phyloP scores from a whole-genome alignment of 2,329 filamentous ascomycete species.

The Kalaharituber pfeilii region DNA sequence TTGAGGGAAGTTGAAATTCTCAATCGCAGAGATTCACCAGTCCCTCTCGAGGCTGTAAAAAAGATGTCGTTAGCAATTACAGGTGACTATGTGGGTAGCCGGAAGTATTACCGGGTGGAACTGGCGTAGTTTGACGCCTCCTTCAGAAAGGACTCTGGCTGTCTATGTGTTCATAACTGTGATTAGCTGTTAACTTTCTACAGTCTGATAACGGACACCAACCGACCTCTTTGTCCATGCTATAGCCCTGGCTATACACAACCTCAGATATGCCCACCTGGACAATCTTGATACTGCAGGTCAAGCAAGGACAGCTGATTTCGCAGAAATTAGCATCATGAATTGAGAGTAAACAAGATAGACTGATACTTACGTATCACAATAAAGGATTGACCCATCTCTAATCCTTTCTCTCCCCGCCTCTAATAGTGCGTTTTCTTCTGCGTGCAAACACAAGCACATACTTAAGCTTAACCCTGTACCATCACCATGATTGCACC shows the following conservation, averaged over 20 bases:
- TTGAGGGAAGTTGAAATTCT: no score
- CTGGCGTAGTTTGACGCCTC: constrained; percentile 69
- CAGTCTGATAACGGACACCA: neutral
- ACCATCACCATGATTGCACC: constrained; percentile 62
- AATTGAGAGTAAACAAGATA: neutral
- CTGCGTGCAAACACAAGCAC: constrained; percentile 91
- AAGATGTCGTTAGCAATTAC: constrained; percentile 7
- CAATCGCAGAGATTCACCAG: constrained; percentile 16
- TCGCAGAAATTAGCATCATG: constrained; percentile 4
- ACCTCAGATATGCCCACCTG: constrained; percentile 94
- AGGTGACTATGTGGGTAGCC: neutral
- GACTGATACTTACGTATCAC: constrained; percentile 47
- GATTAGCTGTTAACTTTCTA: neutral
- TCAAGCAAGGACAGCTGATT: constrained; percentile 68
- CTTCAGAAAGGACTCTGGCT: constrained; percentile 63
- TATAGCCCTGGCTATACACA: constrained; percentile 83
- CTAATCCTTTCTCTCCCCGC: constrained; percentile 80
- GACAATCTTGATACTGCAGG: constrained; percentile 95
- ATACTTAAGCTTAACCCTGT: constrained; percentile 61
- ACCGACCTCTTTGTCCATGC: constrained; percentile 61
- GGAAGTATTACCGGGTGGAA: constrained; percentile 60
- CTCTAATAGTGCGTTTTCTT: constrained; percentile 92
- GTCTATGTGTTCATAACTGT: constrained; percentile 32
- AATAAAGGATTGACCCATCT: constrained; percentile 70
- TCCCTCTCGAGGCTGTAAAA: constrained; percentile 19